These are phyloP conservation scores for Fusarium haematococcum DNA, from an alignment of 2,329 filamentous ascomycete genomes.

Conservation along the genomic window DNA sequence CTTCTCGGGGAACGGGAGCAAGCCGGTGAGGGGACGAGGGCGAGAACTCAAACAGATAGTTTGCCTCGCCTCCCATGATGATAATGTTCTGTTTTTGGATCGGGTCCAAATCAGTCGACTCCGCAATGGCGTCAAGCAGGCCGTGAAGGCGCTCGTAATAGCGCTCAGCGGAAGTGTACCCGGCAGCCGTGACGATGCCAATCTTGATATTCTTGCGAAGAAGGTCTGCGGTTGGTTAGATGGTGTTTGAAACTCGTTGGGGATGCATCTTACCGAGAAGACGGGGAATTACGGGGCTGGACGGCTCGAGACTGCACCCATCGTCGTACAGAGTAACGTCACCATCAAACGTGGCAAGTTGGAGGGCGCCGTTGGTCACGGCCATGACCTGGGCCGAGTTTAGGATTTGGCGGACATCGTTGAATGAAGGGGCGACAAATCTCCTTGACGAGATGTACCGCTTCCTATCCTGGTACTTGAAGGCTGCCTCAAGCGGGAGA, in stretches of 20 bases:
- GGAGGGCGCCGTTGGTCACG: slow-evolving; percentile 80
- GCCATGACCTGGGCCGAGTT: slow-evolving; percentile 97
- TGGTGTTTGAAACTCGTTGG: background rate
- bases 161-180: slow-evolving; percentile 86
- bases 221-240: slow-evolving; percentile 62
- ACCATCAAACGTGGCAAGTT: slow-evolving; percentile 95
- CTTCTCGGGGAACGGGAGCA: slow-evolving; percentile 70
- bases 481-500: slow-evolving; percentile 87
- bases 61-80: slow-evolving; percentile 95
- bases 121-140: slow-evolving; percentile 81
- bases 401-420: slow-evolving; percentile 91
- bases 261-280: slow-evolving; percentile 58
- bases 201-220: slow-evolving; percentile 83
- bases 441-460: slow-evolving; percentile 90
- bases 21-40: slow-evolving; percentile 74
- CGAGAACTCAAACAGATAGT: slow-evolving; percentile 90
- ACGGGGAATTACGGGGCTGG: slow-evolving; percentile 80
- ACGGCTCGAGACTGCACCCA: slow-evolving; percentile 79
- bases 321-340: slow-evolving; percentile 97
- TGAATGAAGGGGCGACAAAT: slow-evolving; percentile 97
- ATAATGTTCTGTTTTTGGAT: slow-evolving; percentile 82
- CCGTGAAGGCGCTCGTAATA: slow-evolving; percentile 92
- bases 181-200: slow-evolving; percentile 96
- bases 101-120: slow-evolving; percentile 68
- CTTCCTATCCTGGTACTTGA: slow-evolving; percentile 87